These are phyloP conservation scores for Mortierella sp. DNA, from an alignment of 371 early-diverging fungal species.

Conservation along the genomic window DNA sequence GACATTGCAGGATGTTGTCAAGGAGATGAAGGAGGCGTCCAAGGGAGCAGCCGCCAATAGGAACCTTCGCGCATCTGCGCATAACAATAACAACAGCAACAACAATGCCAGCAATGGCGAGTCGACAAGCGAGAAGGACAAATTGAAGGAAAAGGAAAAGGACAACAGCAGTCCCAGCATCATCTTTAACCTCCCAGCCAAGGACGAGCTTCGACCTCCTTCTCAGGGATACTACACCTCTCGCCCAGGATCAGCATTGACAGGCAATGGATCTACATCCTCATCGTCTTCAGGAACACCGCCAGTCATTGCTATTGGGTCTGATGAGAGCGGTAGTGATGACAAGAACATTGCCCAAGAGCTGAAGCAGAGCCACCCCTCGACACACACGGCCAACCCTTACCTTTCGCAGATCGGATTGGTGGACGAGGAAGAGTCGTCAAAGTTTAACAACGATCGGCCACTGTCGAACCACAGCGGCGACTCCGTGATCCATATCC, in stretches of 20 bases:
- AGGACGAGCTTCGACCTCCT: conserved; percentile 1
- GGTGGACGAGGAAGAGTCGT: not conserved
- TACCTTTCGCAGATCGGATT: not conserved
- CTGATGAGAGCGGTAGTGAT: not conserved
- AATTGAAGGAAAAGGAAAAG: not conserved
- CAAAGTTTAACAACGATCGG: not conserved
- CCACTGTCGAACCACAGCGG: conserved; percentile 1
- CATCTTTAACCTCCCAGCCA: conserved; percentile 27
- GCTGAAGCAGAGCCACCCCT: conserved; percentile 29
- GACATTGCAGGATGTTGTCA: conserved; percentile 52
- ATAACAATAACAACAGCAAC: too few relatives aligned
- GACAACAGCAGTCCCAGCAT: conserved; percentile 13
- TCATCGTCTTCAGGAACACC: not conserved
- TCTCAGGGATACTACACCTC: not conserved
- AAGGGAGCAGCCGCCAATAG: conserved; percentile 27
- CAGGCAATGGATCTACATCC: not conserved
- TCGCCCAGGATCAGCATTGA: not conserved
- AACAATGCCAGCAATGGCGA: conserved; percentile 1
- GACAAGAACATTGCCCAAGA: conserved; percentile 23
- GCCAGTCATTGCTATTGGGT: not conserved
- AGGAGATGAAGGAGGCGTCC: conserved; percentile 52
- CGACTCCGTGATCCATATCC: conserved; percentile 23
- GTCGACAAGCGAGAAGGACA: not conserved
- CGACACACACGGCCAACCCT: conserved; percentile 12
- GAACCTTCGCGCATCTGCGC: conserved; percentile 12